These are phyloP conservation scores for Citrus reticulata DNA, from an alignment of 345 rosid species.

Conservation along the genomic window DNA sequence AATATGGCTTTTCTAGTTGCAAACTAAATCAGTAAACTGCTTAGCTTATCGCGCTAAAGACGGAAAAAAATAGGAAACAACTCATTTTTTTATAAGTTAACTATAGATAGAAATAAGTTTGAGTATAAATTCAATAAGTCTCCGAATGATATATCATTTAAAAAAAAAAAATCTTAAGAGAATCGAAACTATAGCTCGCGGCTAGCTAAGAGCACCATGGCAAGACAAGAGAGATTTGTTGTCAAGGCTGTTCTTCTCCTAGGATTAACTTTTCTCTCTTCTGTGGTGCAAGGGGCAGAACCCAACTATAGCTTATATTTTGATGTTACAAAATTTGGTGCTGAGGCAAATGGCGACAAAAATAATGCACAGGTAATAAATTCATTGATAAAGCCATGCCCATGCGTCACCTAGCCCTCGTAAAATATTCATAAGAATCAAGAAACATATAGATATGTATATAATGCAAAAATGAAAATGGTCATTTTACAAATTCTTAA, in stretches of 20 bases:
- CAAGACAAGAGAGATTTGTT: slow-evolving; percentile 20
- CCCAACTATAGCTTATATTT: not conserved
- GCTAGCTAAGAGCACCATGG: slow-evolving; percentile 33
- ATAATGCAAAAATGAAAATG: no score
- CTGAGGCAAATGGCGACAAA: slow-evolving; percentile 32
- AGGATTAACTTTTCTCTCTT: slow-evolving; percentile 30
- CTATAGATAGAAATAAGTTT: not conserved
- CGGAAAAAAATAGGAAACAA: not conserved
- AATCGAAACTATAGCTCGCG: not conserved
- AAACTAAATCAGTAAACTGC: not conserved
- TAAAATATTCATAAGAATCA: not conserved
- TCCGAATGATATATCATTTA: no score
- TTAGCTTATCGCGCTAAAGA: not conserved
- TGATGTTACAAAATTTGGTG: slow-evolving; percentile 41
- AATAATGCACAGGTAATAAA: slow-evolving; percentile 28
- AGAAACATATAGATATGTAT: not conserved
- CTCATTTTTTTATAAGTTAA: not conserved
- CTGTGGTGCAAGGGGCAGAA: slow-evolving; percentile 33
- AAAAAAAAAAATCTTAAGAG: no score
- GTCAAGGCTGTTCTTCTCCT: slow-evolving; percentile 11
- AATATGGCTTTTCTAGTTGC: not conserved
- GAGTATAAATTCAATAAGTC: no score
- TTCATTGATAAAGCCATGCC: not conserved
- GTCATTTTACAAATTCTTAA: no score
- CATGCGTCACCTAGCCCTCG: not conserved